Conservation (phyloP, 495 filamentous ascomycete species). For the Aspergillus bertholletiae region DNA sequence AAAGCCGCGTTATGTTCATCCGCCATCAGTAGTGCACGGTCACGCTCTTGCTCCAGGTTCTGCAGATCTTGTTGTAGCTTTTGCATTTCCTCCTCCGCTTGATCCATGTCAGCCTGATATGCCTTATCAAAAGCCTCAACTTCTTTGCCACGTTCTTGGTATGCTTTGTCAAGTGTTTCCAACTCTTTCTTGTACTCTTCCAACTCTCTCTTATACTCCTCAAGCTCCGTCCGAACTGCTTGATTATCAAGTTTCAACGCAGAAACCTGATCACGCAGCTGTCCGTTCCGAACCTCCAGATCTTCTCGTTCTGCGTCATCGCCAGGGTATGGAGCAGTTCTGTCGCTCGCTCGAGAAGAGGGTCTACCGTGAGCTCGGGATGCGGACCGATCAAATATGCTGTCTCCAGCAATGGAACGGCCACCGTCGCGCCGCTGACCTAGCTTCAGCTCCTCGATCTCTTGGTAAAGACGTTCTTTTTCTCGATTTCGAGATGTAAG, state of each 20-base stretch:
- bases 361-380: constrained; percentile 77
- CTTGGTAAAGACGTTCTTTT: constrained; percentile 89
- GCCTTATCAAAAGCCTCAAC: constrained; percentile 49
- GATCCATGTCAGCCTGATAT: constrained; percentile 72
- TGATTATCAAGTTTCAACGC: constrained; percentile 81
- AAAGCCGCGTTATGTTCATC: constrained; percentile 79
- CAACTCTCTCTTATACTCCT: constrained; percentile 62
- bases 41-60: constrained; percentile 54
- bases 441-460: constrained; percentile 95
- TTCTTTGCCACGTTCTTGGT: background rate
- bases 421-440: constrained; percentile 65
- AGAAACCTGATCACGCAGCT: constrained; percentile 81
- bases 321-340: constrained; percentile 61
- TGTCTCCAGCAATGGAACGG: constrained; percentile 74
- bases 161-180: background rate
- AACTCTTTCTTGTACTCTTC: constrained; percentile 31
- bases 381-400: constrained; percentile 87
- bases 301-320: constrained; percentile 84
- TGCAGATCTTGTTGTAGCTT: constrained; percentile 56
- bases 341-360: constrained; percentile 67
- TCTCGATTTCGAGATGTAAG: constrained; percentile 93
- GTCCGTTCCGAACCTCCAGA: constrained; percentile 74
- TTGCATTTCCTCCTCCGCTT: constrained; percentile 73
- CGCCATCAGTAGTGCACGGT: constrained; percentile 74
- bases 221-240: constrained; percentile 69